Base-by-base conservation (phyloP, 495 filamentous ascomycete genomes). In the Tuber calosporum region DNA sequence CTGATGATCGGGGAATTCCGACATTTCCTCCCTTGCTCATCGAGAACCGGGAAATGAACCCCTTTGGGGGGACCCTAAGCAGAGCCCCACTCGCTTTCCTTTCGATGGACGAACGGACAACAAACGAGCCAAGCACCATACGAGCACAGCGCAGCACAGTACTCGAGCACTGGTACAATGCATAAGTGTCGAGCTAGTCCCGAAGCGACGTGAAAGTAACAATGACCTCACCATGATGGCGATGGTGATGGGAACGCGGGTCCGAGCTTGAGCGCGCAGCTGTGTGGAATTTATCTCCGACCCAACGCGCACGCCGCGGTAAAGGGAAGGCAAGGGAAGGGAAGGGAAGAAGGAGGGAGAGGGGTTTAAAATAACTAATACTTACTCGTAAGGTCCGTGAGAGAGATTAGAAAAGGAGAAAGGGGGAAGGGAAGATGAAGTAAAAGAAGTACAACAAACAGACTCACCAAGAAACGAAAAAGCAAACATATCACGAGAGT, bases 1-100 rank as follows among this genome's bases (percentile, higher is more conserved):
- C 53, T 62, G 53, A 62, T 62, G n/a, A 62, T 62, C 53, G 53
- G 53, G 53, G 53, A 17, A 7, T 62, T 62, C 53, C 53, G 53
- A 30, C n/a, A 30, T 62, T 62, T 62, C 53, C 53, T 62, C 53
- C 48, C 48, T 58, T 58, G 48, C n/a, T 20, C 48, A 9, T 62
- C n/a, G 53, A 62, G 17, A 30, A 30, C n/a, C 9, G 17, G 53
- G 53, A 30, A 9, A 30, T 30, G 53, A 15, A 17, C 53, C 26
- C n/a, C 53, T 62, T 30, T 9, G 9, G 26, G 26, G 53, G n/a
- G 53, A 62, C 9, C 53, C 30, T 62, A 62, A 62, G 53, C 26
- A 62, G 53, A 62, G 53, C 53, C 53, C 53, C 53, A 53, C 45
- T 53, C 22, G 45, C 45, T n/a, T n/a, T 53, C 22, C 45, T n/a